Evolutionary conservation across 768 basidiomycete genomes (phyloP).

Genomic region (Suillus brevipes): DNA sequence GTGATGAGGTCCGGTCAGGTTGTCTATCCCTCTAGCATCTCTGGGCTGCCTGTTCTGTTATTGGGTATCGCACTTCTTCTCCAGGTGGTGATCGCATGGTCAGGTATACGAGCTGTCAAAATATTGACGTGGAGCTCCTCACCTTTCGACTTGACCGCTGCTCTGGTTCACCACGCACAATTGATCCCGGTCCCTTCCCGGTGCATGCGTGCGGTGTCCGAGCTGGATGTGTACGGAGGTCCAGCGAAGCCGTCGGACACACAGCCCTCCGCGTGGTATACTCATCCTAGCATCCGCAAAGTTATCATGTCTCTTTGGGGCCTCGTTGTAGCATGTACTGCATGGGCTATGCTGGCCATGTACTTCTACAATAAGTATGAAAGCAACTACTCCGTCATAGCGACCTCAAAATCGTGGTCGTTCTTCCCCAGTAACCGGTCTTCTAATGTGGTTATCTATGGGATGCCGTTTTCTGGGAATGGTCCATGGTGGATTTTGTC

Average conservation of each 20-base stretch:
- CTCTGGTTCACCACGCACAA: constrained; percentile 28
- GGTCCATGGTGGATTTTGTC: constrained; percentile 28
- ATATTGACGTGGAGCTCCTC: constrained; percentile 36
- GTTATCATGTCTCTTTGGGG: constrained; percentile 24
- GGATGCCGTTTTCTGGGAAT: constrained; percentile 24
- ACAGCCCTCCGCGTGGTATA: constrained; percentile 31
- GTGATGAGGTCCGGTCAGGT: constrained; percentile 20
- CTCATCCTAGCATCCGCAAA: constrained; percentile 23
- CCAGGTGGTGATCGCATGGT: constrained; percentile 26
- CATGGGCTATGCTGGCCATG: constrained; percentile 23
- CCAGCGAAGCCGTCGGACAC: constrained; percentile 16
- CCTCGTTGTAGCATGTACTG: constrained; percentile 21
- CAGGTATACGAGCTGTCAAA: constrained; percentile 20
- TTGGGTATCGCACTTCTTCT: constrained; percentile 24
- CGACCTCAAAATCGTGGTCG: constrained; percentile 18
- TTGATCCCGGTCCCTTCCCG: constrained; percentile 20
- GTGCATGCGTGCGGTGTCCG: constrained; percentile 28
- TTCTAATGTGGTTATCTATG: constrained; percentile 14
- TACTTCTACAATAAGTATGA: constrained; percentile 10
- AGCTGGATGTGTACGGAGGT: constrained; percentile 6
- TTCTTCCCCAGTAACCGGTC: constrained; percentile 17
- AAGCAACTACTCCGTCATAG: background rate
- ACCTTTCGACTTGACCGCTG: constrained; percentile 30
- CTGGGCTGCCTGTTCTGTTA: constrained; percentile 26
- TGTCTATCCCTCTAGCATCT: background rate